These are phyloP conservation scores for Zoysia japonica DNA, from an alignment of 176 grass and related monocot species.

Conservation along the genomic window DNA sequence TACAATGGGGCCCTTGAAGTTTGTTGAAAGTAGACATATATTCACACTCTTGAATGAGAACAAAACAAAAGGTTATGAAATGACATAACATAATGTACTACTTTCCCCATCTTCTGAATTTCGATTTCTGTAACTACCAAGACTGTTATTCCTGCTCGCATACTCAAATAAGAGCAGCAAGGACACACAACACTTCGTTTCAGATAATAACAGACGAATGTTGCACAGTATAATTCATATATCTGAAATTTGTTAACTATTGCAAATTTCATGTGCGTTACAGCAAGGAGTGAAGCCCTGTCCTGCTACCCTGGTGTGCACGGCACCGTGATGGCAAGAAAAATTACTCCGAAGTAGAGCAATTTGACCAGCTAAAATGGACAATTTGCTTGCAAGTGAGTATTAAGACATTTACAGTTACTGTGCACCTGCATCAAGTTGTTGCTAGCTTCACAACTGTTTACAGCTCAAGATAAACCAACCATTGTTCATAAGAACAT, in stretches of 20 bases:
- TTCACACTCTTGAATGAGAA: conserved; percentile 10
- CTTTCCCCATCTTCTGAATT: conserved; percentile 4
- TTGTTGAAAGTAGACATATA: conserved; percentile 10
- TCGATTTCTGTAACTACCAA: not conserved
- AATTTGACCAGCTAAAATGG: no score
- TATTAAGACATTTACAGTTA: no score
- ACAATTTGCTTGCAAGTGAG: no score
- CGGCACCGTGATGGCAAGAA: no score
- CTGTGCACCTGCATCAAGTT: no score
- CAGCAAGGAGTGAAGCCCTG: no score
- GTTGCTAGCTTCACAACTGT: not conserved
- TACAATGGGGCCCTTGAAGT: not conserved
- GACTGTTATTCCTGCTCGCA: not conserved
- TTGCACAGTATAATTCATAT: not conserved
- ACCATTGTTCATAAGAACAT: not conserved
- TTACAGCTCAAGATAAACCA: conserved; percentile 9
- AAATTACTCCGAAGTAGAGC: no score
- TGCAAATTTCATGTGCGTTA: not conserved
- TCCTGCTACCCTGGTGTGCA: no score
- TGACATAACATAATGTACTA: not conserved
- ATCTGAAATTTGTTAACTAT: not conserved
- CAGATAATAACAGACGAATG: not conserved
- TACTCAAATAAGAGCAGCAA: not conserved
- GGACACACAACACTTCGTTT: conserved; percentile 11
- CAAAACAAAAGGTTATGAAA: not conserved